Evolutionary conservation across 805 yeast genomes (phyloP).

Genomic region (Starmerella vaccinii): DNA sequence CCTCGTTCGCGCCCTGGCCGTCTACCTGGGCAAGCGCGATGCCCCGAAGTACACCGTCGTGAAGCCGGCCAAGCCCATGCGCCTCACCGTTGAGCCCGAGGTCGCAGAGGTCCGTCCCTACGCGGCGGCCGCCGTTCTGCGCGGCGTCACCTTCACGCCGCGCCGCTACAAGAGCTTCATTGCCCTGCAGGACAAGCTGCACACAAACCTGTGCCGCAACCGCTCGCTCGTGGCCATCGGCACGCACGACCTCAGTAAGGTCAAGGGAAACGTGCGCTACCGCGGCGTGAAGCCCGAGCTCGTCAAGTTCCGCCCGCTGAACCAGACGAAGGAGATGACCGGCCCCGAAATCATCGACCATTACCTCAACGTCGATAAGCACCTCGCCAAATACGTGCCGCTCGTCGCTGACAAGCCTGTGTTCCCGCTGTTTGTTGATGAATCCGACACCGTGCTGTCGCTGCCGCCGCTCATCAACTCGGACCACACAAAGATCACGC

Average conservation of each 20-base stretch:
- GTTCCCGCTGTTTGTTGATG: slow-evolving; percentile 80
- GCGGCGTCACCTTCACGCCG: slow-evolving; percentile 70
- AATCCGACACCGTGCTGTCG: slow-evolving; percentile 67
- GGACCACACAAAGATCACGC: slow-evolving; percentile 74
- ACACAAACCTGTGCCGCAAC: slow-evolving; percentile 89
- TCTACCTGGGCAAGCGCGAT: slow-evolving; percentile 59
- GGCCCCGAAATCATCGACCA: slow-evolving; percentile 78
- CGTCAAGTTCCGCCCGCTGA: slow-evolving; percentile 44
- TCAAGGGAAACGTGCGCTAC: slow-evolving; percentile 75
- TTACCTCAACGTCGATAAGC: slow-evolving; percentile 73
- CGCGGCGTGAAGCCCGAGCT: slow-evolving; percentile 74
- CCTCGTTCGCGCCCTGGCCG: slow-evolving; percentile 87
- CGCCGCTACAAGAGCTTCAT: slow-evolving; percentile 89
- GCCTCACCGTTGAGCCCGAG: slow-evolving; percentile 64
- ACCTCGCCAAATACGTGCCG: slow-evolving; percentile 78
- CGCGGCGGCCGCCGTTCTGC: slow-evolving; percentile 89
- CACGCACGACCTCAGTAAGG: slow-evolving; percentile 83
- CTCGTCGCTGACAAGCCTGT: slow-evolving; percentile 81
- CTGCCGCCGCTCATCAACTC: slow-evolving; percentile 96
- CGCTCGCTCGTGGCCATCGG: slow-evolving; percentile 98
- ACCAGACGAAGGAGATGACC: slow-evolving; percentile 42
- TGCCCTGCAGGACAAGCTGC: slow-evolving; percentile 90
- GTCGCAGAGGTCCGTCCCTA: slow-evolving; percentile 74
- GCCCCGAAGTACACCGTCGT: slow-evolving; percentile 60
- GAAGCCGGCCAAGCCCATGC: slow-evolving; percentile 49